Base-by-base conservation (phyloP, 139 green algal species). In the Coelastrella sp. region DNA sequence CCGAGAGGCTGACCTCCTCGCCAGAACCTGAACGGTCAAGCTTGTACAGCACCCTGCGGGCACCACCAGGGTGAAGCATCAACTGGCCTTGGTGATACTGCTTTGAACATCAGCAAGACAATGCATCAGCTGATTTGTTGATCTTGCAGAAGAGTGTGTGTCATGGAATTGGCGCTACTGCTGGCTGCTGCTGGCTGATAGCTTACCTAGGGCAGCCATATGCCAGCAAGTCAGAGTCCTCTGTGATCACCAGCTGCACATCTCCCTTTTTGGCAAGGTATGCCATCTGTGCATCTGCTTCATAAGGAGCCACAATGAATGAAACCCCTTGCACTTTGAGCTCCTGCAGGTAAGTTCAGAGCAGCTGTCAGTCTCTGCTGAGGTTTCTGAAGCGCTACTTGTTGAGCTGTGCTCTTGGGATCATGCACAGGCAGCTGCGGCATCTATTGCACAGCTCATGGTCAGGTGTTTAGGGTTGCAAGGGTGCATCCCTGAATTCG, bases 281-380 rank as follows among this genome's bases (percentile, higher is more conserved):
- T 0, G 95, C 94, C 95, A 99, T 97, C 81, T 91, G 88, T 0
- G 97, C 97, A 90, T 99, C 98, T 0, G 98, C 98, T 79, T 99
- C 98, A 91, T 99, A 99, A 0, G 98, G 98, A 7, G 98, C 98
- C 57, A 99, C 97, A 4, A 99, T 66, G 73, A 93, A 99, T 7
- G 95, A 82, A 35, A 99, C 94, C 9, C 91, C 93, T 19, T 80
- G 82, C 17, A 87, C 91, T 89, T 96, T 96, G 10, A 97, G 90
- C 25, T 91, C 95, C 95, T 97, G 93, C 68, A 8, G 63, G 1
- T 17, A 17, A 70, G 15, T 49, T 49, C 35, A 9, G 5, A 70
- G 63, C 63, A 70, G 15, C 63, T 22, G 12, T 14, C 15, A 22
- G 63, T 6, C 12, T 70, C 63, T 70, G 15, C 63, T 22, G 4